phyloP scores from a whole-genome alignment of 2,329 filamentous ascomycete species.

The Eutypella sp. region DNA sequence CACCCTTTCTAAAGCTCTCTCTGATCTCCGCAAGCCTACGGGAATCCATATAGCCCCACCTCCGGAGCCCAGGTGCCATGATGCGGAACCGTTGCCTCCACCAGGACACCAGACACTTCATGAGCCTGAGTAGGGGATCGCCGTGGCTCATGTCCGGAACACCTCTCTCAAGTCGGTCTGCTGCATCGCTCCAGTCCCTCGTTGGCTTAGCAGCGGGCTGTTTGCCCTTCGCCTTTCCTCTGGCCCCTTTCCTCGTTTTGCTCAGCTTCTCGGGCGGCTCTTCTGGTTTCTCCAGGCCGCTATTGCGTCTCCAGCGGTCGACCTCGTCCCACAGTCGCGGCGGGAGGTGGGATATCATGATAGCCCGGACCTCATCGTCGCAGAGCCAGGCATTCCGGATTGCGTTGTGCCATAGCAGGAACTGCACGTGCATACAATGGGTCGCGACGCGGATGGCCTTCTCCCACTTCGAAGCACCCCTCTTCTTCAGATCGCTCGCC shows the following conservation, averaged over 20 bases:
- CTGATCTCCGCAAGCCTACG: conserved; percentile 68
- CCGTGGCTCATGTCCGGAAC: conserved; percentile 74
- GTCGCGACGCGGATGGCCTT: conserved; percentile 71
- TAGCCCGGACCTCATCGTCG: conserved; percentile 69
- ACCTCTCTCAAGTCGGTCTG: conserved; percentile 64
- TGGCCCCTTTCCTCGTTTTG: conserved; percentile 36
- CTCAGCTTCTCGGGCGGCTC: conserved; percentile 22
- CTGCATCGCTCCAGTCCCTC: conserved; percentile 68
- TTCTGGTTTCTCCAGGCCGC: conserved; percentile 51
- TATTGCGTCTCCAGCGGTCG: conserved; percentile 66
- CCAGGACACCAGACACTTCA: conserved; percentile 73
- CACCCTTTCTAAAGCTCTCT: conserved; percentile 61
- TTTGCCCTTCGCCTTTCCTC: conserved; percentile 20
- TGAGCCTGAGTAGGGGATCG: conserved; percentile 72
- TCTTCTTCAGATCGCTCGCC: conserved; percentile 64
- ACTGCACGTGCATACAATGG: conserved; percentile 85
- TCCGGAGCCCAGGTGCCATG: conserved; percentile 75
- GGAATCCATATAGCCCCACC: conserved; percentile 82
- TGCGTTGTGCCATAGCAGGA: conserved; percentile 84
- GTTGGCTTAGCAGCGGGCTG: conserved; percentile 29
- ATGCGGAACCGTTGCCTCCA: conserved; percentile 84
- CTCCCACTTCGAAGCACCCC: conserved; percentile 81
- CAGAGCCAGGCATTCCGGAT: conserved; percentile 80
- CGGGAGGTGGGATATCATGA: conserved; percentile 69
- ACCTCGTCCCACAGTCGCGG: conserved; percentile 66